Percentiles rank a stretch among this genome's conserved stretches.
Conservation (phyloP, 1,284 basidiomycete species). For the Apiotrichum montevideense region DNA sequence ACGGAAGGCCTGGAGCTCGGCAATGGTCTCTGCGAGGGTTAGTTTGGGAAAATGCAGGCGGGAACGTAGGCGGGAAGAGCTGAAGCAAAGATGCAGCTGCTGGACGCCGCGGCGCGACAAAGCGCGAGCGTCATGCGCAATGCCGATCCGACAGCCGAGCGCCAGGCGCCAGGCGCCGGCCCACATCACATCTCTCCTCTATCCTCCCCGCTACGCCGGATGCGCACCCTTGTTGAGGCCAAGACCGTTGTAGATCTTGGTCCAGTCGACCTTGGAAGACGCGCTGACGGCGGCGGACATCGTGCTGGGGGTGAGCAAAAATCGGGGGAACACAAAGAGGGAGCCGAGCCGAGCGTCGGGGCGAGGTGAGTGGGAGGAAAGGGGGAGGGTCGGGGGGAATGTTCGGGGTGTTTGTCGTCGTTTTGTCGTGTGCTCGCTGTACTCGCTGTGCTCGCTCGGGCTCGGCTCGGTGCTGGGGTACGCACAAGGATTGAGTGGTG, state of each 20-base stretch:
- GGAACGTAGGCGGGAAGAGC: too few species aligned
- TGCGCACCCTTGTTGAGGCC: conserved; percentile 81
- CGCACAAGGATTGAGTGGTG: conserved; percentile 1
- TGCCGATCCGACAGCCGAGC: too few species aligned
- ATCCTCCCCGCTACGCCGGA: too few species aligned
- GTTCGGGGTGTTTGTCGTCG: neutral
- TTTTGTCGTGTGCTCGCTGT: too few species aligned
- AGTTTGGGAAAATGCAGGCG: neutral
- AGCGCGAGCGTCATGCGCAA: too few species aligned
- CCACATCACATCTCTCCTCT: too few species aligned
- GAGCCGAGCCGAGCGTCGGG: conserved; percentile 3
- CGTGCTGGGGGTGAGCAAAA: conserved; percentile 3
- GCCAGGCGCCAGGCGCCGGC: too few species aligned
- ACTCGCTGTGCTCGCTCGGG: too few species aligned
- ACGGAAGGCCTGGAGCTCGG: conserved; percentile 88
- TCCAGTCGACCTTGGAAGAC: conserved; percentile 58
- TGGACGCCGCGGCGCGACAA: too few species aligned
- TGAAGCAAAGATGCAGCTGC: too few species aligned
- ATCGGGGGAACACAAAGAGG: neutral
- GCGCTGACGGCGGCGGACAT: conserved; percentile 16
- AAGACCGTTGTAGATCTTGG: conserved; percentile 81
- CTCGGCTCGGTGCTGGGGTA: neutral
- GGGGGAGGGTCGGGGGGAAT: too few species aligned
- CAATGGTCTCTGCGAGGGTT: conserved; percentile 66
- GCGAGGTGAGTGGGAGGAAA: neutral